Evolutionary conservation across 2,329 filamentous ascomycete species (phyloP), one percentile per base, ranked within the genome.

Genomic region (Cucurbitaria berberidis): DNA sequence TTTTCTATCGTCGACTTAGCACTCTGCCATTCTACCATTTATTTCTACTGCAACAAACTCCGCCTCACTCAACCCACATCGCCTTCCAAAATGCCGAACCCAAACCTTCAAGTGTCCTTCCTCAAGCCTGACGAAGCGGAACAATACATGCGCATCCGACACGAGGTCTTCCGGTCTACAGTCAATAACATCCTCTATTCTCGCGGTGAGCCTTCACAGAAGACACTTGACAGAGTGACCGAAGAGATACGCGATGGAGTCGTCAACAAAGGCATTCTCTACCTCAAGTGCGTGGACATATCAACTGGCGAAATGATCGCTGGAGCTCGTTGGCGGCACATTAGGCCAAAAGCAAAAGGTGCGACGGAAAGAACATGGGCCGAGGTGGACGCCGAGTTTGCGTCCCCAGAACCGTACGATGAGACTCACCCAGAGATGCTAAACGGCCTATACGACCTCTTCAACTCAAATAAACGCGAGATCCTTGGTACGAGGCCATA

Each of bases 151-250:
- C 61, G 55, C 40, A 60, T 74, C 41, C 68, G 72, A 8, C 66
- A 73, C 50, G 59, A 61, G 41, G 63, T 69, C 38, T 74, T 74
- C 60, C 49, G 53, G 3, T 27, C 58, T 6, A 68, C 70, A 22
- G 53, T 74, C 8, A 73, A 74, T 56, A 69, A 73, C 6, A 63
- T 74, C 45, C 56, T 74, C 22, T 74, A 74, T 52, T 53, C 67
- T 22, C 64, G 63, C 32, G 52, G 60, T 53, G 64, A 67, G 45
- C 57, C 70, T 24, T 72, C 70, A 10, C 52, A 59, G 30, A 46
- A 46, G 18, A 73, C 72, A 0, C 63, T 68, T 26, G 52, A 55
- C 16, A 29, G 49, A 32, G 63, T 74, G 2, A 64, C 59, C 1
- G 46, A 53, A 29, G 60, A 62, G 2, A 66, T 67, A 34, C 49